Evolutionary conservation across 2,329 filamentous ascomycete genomes (phyloP), one percentile per base, ranked within the genome.

Genomic region (Curvularia eragrostidis): DNA sequence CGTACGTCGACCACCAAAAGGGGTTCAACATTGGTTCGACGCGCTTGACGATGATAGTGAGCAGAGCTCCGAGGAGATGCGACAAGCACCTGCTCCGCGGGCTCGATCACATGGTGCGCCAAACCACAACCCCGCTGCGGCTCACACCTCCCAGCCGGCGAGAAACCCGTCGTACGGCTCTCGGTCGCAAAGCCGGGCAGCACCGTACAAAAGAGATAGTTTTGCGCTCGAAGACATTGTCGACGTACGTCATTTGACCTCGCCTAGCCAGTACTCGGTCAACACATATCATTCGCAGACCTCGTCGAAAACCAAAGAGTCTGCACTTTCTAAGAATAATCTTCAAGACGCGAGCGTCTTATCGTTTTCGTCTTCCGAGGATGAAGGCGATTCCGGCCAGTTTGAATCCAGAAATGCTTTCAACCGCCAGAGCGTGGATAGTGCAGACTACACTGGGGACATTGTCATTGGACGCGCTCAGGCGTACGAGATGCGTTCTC

Each of bases 1-100:
- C 54, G 76, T 82, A 18, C 73, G 79, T 34, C 72, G 80, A 32
- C 81, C 81, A 15, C 80, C 80, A 4, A 80, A 78, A 48, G 81
- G 81, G 7, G 80, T 82, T 26, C 73, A 81, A 58, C 79, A 83
- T 58, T 83, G 81, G 81, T 83, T 83, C 55, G 81, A 83, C 54
- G 81, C 76, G 3, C 69, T 81, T 10, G 75, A 77, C 23, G 75
- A 78, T 12, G 77, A 78, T 21, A 75, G 76, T 32, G 75, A 77
- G 15, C 73, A 75, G 19, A 59, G 63, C 10, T 46, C 58, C 5
- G 69, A 72, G 9, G 69, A 67, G 8, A 44, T 46, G 8, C 42
- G 52, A 28, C 60, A 58, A 9, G 32, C 63, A 3, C 59, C 64
- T 48, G 65, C 62, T 21, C 59, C 67, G 12, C 57, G 51, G 30